phyloP scores from a whole-genome alignment of 805 yeast genomes.

The Schwanniomyces sp. region DNA sequence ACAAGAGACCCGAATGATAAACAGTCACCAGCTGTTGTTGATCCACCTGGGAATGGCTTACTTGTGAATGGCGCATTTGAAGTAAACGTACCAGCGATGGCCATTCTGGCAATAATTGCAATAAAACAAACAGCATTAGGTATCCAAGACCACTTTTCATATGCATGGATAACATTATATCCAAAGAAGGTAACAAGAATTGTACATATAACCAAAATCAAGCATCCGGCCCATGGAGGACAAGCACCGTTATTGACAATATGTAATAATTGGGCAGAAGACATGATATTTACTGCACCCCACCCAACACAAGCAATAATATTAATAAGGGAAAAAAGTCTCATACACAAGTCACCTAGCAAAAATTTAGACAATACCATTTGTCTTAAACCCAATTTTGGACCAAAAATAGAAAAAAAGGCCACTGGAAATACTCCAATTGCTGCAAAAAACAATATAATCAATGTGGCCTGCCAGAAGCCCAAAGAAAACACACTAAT shows the following conservation, averaged over 20 bases:
- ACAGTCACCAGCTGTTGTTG: constrained; percentile 70
- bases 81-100: constrained; percentile 62
- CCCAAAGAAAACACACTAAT: constrained; percentile 62
- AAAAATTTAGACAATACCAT: constrained; percentile 78
- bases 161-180: constrained; percentile 74
- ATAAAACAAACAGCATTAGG: constrained; percentile 75
- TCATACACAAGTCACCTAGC: constrained; percentile 71
- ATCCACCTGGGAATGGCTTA: constrained; percentile 42
- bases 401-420: constrained; percentile 79
- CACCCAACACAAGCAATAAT: constrained; percentile 89
- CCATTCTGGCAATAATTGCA: constrained; percentile 75
- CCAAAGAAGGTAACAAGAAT: constrained; percentile 80
- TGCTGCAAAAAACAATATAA: constrained; percentile 69
- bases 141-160: constrained; percentile 87
- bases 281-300: constrained; percentile 92
- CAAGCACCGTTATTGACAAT: constrained; percentile 64
- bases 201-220: constrained; percentile 67
- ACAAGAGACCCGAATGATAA: constrained; percentile 80
- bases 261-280: constrained; percentile 80
- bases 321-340: constrained; percentile 76
- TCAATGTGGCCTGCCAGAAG: constrained; percentile 69
- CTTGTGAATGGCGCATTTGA: constrained; percentile 15
- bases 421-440: constrained; percentile 82
- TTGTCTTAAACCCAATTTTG: constrained; percentile 83
- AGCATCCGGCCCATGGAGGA: constrained; percentile 92